Conservation (phyloP, 495 filamentous ascomycete species). For the Penicillium waksmanii region DNA sequence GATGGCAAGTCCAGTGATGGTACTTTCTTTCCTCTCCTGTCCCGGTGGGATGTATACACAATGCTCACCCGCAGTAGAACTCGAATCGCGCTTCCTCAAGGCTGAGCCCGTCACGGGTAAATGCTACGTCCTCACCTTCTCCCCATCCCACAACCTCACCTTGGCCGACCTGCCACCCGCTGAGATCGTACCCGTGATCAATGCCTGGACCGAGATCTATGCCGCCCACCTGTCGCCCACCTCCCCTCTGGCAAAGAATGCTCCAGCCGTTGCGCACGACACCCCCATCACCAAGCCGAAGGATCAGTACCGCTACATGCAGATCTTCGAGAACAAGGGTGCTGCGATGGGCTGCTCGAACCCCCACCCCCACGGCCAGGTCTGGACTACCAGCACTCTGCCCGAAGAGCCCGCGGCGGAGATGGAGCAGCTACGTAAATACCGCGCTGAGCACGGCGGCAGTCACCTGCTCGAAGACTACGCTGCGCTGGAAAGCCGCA, state of each 20-base stretch:
- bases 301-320: slow-evolving; percentile 93
- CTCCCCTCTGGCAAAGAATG: slow-evolving; percentile 63
- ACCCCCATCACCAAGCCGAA: slow-evolving; percentile 56
- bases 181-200: slow-evolving; percentile 75
- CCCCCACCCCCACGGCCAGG: slow-evolving; percentile 94
- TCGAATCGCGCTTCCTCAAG: slow-evolving; percentile 77
- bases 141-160: slow-evolving; percentile 84
- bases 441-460: slow-evolving; percentile 70
- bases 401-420: slow-evolving; percentile 88
- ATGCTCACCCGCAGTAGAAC: slow-evolving; percentile 48
- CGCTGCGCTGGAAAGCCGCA: slow-evolving; percentile 76
- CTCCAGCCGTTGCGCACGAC: slow-evolving; percentile 47
- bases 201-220: slow-evolving; percentile 90
- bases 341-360: slow-evolving; percentile 99
- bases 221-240: slow-evolving; percentile 72
- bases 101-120: slow-evolving; percentile 89
- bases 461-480: slow-evolving; percentile 83
- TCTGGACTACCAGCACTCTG: slow-evolving; percentile 89
- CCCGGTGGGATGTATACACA: neutral
- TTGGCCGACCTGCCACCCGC: slow-evolving; percentile 78
- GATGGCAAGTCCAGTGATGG: slow-evolving; percentile 54
- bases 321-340: slow-evolving; percentile 99
- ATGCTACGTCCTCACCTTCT: slow-evolving; percentile 97
- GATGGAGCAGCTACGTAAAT: slow-evolving; percentile 73
- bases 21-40: slow-evolving; percentile 28